Base-by-base conservation (phyloP, 192 early-diverging fungal species). In the Backusella liffmaniae region DNA sequence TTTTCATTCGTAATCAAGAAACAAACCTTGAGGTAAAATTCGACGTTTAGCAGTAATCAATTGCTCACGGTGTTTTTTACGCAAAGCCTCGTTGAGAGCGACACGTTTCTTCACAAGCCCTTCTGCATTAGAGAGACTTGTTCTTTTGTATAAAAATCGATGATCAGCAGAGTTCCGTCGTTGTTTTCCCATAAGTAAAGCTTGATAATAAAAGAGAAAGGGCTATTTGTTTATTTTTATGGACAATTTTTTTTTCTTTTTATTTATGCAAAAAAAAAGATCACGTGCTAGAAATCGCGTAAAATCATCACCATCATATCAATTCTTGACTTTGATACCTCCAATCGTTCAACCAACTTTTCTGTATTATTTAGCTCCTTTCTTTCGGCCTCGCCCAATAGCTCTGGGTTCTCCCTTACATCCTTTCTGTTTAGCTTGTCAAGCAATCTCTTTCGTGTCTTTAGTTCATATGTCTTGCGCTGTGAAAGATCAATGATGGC, bases 401-500 rank as follows among this genome's bases (percentile, higher is more conserved):
- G 79, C 6, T 77, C 67, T 15, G 77, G 79, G 74, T 92, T 87
- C 16, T 78, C 87, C 46, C 80, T 77, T 13, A 93, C 89, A 71
- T 93, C 92, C 56, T 88, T 80, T 46, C 92, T 90, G 66, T 88
- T 84, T n/a, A 87, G 81, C 71, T 92, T 93, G 34, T 86, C 85
- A 51, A 91, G 39, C 66, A 93, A 83, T 46, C 85, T 75, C 9
- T 82, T 76, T n/a, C 90, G 84, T 53, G 72, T 73, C 18, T 66
- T 37, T 30, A 79, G 35, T 77, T 93, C 91, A 34, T 88, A 69
- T 70, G 82, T 76, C 18, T 80, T 74, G 29, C 92, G 83, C 70
- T 88, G 84, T 32, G 84, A 80, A 21, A 91, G 46, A 36, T 94
- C 91, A 29, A 70, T 80, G 62, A 92, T 87, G 32, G 83, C 84